Base-by-base conservation (phyloP, 2,329 filamentous ascomycete genomes). In the Epichloe hybrida region DNA sequence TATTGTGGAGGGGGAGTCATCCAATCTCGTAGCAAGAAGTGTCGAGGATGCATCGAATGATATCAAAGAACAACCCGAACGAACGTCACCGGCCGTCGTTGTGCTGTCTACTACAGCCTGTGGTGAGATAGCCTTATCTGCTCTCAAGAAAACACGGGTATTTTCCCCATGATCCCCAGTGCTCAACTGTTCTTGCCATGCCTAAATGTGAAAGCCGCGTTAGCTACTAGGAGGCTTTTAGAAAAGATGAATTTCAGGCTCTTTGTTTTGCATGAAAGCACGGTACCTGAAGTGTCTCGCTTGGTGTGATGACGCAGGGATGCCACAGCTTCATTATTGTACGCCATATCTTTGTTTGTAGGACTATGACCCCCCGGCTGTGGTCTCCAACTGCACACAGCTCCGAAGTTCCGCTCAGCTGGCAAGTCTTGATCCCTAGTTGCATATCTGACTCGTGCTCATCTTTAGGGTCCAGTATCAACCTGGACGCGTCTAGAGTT, bases 311-410 rank as follows among this genome's bases (percentile, higher is more conserved):
- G 12, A 64, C 63, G 46, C 65, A 59, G n/a, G 76, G 73, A 61
- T 83, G 80, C 41, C 66, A 58, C 36, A 84, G 66, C 56, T 67
- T 70, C 65, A 75, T 66, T 17, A 66, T 64, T 58, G 76, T 71
- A 13, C 68, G 70, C 59, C 80, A 75, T 15, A 73, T 72, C 43
- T 71, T 66, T 50, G 75, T 73, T 56, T 71, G 70, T 36, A 85
- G 64, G 31, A 86, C 66, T 48, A 72, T 74, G 43, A 86, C 71
- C 56, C 72, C 72, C 49, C 73, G 71, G 59, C 81, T 81, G 61
- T 77, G 77, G 57, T 86, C 81, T n/a, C 80, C 80, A 49, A 88
- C 69, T 11, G 80, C 84, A 52, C 84, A 71, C 55, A 75, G 71
- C 40, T 74, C 70, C 43, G 77, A 73, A 50, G 79, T 72, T 38